A percentile compares a stretch with the other conserved stretches of the same genome.
Conservation (phyloP, 768 basidiomycete genomes). For the Leccinellum rugosiceps region DNA sequence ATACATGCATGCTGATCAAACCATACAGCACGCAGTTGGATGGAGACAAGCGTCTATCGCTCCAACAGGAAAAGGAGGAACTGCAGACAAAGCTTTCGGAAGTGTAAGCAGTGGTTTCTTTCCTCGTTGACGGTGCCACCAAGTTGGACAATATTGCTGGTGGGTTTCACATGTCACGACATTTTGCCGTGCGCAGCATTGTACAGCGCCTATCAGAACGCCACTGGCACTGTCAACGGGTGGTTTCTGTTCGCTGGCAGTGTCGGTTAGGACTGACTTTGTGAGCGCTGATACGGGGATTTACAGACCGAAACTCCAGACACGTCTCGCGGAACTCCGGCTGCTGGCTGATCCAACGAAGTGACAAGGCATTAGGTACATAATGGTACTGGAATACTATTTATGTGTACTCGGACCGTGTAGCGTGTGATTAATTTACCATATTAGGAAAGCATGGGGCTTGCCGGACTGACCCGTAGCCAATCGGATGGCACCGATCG, state of each 20-base stretch:
- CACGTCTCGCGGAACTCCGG: conserved; percentile 66
- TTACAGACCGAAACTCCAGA: conserved; percentile 75
- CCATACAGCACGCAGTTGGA: conserved; percentile 75
- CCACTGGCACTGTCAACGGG: neutral
- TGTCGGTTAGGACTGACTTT: neutral
- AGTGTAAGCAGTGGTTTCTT: conserved; percentile 60
- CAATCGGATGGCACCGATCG: conserved; percentile 28
- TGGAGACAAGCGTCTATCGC: conserved; percentile 81
- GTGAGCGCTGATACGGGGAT: neutral
- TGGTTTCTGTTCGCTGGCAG: neutral
- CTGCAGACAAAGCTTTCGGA: conserved; percentile 83
- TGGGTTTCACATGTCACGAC: neutral
- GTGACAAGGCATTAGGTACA: neutral
- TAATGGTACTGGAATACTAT: neutral
- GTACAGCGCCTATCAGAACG: neutral
- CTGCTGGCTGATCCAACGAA: conserved; percentile 32
- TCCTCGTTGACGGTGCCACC: neutral
- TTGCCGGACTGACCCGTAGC: conserved; percentile 20
- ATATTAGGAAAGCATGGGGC: neutral
- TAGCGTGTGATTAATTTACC: conserved; percentile 7
- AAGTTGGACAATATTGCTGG: neutral
- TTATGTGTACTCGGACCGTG: neutral
- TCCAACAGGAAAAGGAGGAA: conserved; percentile 93
- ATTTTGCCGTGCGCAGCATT: neutral
- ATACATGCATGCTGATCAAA: conserved; percentile 1